Conservation (phyloP, 345 rosid species). For the Mangifera indica region DNA sequence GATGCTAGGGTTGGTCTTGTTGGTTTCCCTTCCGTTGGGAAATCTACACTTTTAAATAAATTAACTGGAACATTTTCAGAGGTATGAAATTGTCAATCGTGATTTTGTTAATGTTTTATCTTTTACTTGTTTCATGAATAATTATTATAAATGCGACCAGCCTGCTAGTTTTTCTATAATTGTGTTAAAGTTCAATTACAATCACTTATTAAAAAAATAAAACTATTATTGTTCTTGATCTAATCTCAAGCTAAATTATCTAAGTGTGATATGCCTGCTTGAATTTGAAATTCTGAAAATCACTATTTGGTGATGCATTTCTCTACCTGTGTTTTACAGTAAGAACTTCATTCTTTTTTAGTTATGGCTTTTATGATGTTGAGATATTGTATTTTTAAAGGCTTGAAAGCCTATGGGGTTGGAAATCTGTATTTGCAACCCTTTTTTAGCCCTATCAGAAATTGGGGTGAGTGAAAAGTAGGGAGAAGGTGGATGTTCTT, state of each 20-base stretch:
- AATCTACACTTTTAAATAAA: slow-evolving; percentile 95
- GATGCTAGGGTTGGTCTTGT: slow-evolving; percentile 96
- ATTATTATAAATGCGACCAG: neutral
- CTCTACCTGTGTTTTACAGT: no score
- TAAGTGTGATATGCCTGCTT: neutral
- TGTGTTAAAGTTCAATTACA: neutral
- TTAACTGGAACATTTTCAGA: slow-evolving; percentile 93
- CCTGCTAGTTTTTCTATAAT: neutral
- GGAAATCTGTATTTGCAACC: neutral
- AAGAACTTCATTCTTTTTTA: neutral
- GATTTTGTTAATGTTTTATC: neutral
- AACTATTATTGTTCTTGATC: neutral
- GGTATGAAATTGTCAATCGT: slow-evolving; percentile 40
- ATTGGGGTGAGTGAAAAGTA: neutral
- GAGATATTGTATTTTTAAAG: neutral
- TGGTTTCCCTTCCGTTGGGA: slow-evolving; percentile 96
- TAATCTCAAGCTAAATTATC: neutral
- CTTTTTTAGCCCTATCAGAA: neutral
- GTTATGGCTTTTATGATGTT: neutral
- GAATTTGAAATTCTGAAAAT: neutral
- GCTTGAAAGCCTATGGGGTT: neutral
- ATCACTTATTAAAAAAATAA: neutral
- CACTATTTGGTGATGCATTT: neutral
- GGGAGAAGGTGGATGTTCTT: neutral
- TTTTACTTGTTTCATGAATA: neutral